Evolutionary conservation across 768 basidiomycete species (phyloP).

Genomic region (button mushroom (Agaricus bisporus)): DNA sequence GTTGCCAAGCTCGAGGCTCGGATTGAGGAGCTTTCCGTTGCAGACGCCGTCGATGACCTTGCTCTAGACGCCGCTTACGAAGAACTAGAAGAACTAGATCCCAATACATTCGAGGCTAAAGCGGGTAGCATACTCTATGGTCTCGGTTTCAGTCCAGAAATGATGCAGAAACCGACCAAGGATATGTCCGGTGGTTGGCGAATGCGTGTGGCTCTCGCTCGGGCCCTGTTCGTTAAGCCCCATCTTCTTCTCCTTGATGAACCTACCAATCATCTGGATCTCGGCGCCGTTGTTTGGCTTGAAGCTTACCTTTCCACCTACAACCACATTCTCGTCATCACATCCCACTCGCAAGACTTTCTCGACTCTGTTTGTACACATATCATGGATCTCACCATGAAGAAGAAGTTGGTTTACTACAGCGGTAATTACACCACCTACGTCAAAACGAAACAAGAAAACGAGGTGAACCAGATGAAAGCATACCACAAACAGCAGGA

Average conservation of each 20-base stretch:
- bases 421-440: constrained; percentile 97
- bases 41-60: constrained; percentile 82
- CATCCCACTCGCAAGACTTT: constrained; percentile 98
- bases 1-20: constrained; percentile 89
- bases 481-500: constrained; percentile 98
- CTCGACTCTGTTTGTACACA: constrained; percentile 98
- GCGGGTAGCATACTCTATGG: constrained; percentile 96
- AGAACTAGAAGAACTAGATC: constrained; percentile 96
- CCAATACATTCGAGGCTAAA: constrained; percentile 91
- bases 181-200: constrained; percentile 99
- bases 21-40: constrained; percentile 90
- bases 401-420: constrained; percentile 93
- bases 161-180: constrained; percentile 97
- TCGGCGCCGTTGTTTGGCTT: constrained; percentile 98
- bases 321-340: constrained; percentile 97
- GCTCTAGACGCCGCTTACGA: constrained; percentile 90
- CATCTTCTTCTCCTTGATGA: constrained; percentile 94
- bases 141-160: constrained; percentile 82
- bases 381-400: constrained; percentile 90
- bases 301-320: constrained; percentile 98
- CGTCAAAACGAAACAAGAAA: constrained; percentile 92
- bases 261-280: constrained; percentile 88
- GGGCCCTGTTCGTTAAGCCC: constrained; percentile 94
- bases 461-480: constrained; percentile 99
- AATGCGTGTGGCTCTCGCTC: constrained; percentile 95